Conservation (phyloP, 176 grass and related monocot genomes). For the Aechmea fasciata region DNA sequence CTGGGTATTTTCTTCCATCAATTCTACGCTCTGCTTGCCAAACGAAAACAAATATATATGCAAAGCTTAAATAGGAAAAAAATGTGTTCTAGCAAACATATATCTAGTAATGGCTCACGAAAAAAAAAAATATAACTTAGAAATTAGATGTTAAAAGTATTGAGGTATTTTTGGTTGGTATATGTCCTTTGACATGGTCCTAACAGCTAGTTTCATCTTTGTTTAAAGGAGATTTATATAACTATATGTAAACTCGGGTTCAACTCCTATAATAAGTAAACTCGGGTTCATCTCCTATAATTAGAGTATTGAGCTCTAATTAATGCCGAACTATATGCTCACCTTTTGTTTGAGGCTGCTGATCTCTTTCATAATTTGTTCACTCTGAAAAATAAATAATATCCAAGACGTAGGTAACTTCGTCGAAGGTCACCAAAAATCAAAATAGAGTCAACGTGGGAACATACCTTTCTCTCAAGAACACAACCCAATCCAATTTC, state of each 20-base stretch:
- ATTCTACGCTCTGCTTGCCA: conserved; percentile 33
- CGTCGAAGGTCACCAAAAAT: neutral
- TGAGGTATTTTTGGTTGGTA: too few relatives aligned
- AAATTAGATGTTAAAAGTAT: too few relatives aligned
- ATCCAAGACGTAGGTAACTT: neutral
- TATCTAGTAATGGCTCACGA: too few relatives aligned
- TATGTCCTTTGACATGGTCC: too few relatives aligned
- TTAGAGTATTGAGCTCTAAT: neutral
- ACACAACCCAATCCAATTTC: conserved; percentile 38
- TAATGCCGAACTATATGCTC: neutral
- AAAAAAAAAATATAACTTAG: too few relatives aligned
- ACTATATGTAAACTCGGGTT: too few relatives aligned
- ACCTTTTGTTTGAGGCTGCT: conserved; percentile 41
- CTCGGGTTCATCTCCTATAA: too few relatives aligned
- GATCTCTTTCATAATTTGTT: conserved; percentile 47
- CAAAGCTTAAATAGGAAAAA: neutral
- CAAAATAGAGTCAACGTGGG: neutral
- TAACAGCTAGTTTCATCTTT: too few relatives aligned
- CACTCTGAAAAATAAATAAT: conserved; percentile 26
- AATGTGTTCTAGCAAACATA: neutral
- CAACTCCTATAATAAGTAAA: too few relatives aligned
- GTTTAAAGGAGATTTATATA: too few relatives aligned
- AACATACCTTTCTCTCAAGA: conserved; percentile 53
- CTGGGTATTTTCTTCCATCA: conserved; percentile 47
- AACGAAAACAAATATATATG: neutral